phyloP scores from a whole-genome alignment of 2,329 filamentous ascomycete genomes.

The Ophiostoma quercus region DNA sequence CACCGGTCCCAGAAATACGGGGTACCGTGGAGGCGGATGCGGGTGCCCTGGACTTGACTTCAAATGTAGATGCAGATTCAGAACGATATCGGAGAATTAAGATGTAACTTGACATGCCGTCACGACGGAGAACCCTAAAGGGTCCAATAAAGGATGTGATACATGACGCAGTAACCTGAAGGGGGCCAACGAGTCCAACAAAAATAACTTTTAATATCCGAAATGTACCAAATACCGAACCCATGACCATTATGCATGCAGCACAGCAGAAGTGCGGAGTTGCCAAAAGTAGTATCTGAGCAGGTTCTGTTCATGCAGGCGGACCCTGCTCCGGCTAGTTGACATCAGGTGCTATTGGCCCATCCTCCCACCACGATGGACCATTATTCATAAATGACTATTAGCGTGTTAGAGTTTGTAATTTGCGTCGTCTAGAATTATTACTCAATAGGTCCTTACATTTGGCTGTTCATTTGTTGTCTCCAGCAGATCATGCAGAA shows the following conservation, averaged over 20 bases:
- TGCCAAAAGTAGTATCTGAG: neutral
- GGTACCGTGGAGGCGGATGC: neutral
- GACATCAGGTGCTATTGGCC: neutral
- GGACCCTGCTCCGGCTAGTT: neutral
- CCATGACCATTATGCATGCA: neutral
- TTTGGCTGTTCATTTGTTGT: constrained; percentile 6
- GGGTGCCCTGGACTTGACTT: neutral
- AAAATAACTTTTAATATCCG: neutral
- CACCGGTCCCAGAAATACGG: neutral
- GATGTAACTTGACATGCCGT: neutral
- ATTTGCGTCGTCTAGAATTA: neutral
- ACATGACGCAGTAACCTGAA: neutral
- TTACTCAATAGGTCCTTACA: neutral
- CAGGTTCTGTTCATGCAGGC: neutral
- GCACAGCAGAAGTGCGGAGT: neutral
- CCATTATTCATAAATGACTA: constrained; percentile 16
- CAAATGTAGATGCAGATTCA: neutral
- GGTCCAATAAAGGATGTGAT: neutral
- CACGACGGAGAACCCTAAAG: neutral
- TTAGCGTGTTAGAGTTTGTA: neutral
- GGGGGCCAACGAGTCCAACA: neutral
- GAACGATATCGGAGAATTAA: neutral
- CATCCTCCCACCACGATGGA: constrained; percentile 19
- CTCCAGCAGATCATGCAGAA: constrained; percentile 20
- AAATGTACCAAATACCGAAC: neutral